These are phyloP conservation scores for Corchorus olitorius DNA, from an alignment of 345 rosid species.

Conservation along the genomic window DNA sequence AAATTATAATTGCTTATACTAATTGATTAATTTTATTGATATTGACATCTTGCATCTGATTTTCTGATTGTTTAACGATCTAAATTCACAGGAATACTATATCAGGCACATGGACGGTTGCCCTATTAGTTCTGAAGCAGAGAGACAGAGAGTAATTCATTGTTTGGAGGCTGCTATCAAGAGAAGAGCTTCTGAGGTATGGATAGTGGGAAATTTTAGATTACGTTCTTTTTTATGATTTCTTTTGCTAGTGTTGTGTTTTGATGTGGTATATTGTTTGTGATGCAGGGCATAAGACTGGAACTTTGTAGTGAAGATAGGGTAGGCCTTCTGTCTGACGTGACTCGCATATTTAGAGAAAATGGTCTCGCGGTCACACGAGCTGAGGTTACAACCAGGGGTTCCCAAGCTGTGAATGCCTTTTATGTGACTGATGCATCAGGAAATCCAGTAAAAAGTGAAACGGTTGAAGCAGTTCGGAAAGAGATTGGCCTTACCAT, in stretches of 20 bases:
- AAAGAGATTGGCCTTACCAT: constrained; percentile 68
- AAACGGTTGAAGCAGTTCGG: constrained; percentile 78
- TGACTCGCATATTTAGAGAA: constrained; percentile 91
- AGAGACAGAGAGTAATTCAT: constrained; percentile 84
- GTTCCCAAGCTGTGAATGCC: constrained; percentile 72
- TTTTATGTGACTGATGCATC: constrained; percentile 87
- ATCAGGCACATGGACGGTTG: constrained; percentile 87
- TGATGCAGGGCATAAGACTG: constrained; percentile 73
- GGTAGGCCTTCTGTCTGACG: constrained; percentile 85
- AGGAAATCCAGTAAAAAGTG: constrained; percentile 63
- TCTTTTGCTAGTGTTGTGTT: background rate
- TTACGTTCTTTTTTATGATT: constrained; percentile 11
- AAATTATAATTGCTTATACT: background rate
- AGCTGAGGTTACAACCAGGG: constrained; percentile 90
- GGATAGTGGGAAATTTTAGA: background rate
- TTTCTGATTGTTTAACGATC: background rate
- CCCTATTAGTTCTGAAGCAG: constrained; percentile 91
- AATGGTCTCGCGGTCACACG: constrained; percentile 79
- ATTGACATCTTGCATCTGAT: background rate
- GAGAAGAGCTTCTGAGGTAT: constrained; percentile 72
- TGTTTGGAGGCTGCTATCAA: constrained; percentile 96
- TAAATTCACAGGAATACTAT: constrained; percentile 69
- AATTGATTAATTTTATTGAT: background rate
- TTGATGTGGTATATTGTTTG: constrained; percentile 14
- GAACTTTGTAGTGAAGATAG: constrained; percentile 82